Conservation (phyloP, 2,329 filamentous ascomycete species). For the Trichoderma sp. region DNA sequence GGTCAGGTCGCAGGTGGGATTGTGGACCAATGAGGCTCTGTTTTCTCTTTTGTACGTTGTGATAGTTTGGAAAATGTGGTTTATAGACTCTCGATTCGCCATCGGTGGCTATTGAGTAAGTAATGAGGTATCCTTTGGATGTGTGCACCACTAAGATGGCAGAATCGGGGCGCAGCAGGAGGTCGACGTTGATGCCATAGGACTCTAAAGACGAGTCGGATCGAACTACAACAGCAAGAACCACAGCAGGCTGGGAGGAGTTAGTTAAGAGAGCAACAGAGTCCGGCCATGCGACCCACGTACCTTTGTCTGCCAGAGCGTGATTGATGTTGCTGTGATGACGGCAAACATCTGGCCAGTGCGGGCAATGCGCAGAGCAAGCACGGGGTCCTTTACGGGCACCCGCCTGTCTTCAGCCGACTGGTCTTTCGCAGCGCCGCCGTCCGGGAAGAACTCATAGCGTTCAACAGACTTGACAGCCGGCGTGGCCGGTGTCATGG, state of each 20-base stretch:
- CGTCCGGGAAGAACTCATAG: conserved; percentile 44
- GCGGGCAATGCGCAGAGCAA: conserved; percentile 76
- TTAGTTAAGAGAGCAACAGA: neutral
- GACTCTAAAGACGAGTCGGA: conserved; percentile 77
- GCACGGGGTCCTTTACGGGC: conserved; percentile 65
- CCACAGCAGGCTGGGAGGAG: conserved; percentile 72
- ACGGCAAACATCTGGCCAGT: conserved; percentile 83
- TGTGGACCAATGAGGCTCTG: conserved; percentile 65
- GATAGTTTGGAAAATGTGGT: conserved; percentile 73
- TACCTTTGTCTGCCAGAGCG: conserved; percentile 97
- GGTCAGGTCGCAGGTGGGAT: conserved; percentile 58
- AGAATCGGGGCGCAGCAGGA: conserved; percentile 87
- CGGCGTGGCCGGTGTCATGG: conserved; percentile 60
- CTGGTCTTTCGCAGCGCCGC: conserved; percentile 15
- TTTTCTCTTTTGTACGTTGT: conserved; percentile 63
- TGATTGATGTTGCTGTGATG: conserved; percentile 81
- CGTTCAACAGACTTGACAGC: conserved; percentile 63
- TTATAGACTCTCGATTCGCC: conserved; percentile 82
- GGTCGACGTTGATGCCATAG: conserved; percentile 83
- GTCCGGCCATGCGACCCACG: neutral
- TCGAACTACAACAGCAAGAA: conserved; percentile 82
- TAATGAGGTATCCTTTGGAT: conserved; percentile 83
- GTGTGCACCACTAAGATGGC: conserved; percentile 92
- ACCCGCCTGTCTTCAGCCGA: conserved; percentile 39
- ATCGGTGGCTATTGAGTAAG: conserved; percentile 88